Evolutionary conservation across 2,329 filamentous ascomycete species (phyloP), one percentile per base, ranked within the genome.

Genomic region (Talaromyces verruculosus): DNA sequence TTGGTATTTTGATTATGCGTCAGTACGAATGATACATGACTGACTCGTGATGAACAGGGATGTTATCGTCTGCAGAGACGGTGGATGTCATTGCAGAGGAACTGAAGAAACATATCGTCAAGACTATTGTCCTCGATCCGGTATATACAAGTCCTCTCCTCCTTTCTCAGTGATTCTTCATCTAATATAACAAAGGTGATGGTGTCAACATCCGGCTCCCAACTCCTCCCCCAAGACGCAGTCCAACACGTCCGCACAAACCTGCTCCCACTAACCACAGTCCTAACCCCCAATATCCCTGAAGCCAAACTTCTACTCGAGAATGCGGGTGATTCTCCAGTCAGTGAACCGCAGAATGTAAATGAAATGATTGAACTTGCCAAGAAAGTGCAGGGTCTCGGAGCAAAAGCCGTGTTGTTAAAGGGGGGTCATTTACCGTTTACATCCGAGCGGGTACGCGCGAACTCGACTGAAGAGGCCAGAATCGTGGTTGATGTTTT

Each of bases 401-500:
- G 93, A 0, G 89, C 93, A 0, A 85, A 86, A 69, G 93, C 90
- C 81, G 90, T 97, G 35, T 84, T 98, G 10, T 82, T 97, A 66
- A 98, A 98, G 78, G 94, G 94, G 49, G 94, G 94, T 0, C 95
- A 98, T 79, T 78, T 90, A n/a, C 93, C 94, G 1, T 85, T 98
- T 69, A 88, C 84, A 5, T 83, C 81, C 60, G 85, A 89, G 58
- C 83, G 87, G 25, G 82, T 81, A 5, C 84, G 85, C 0, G 89
- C 91, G 0, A 81, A 79, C 53, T 80, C 76, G 0, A 82, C 87
- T 1, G 83, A 83, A 7, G 88, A 93, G 61, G 86, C 82, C 60
- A 80, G 87, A 30, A 72, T 90, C 1, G 88, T 97, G 1, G 84
- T 96, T 33, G 92, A 98, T 74, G 84, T 97, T 3, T 83, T 97